These are phyloP conservation scores for Huntiella omanensis DNA, from an alignment of 2,329 filamentous ascomycete genomes.

Conservation along the genomic window DNA sequence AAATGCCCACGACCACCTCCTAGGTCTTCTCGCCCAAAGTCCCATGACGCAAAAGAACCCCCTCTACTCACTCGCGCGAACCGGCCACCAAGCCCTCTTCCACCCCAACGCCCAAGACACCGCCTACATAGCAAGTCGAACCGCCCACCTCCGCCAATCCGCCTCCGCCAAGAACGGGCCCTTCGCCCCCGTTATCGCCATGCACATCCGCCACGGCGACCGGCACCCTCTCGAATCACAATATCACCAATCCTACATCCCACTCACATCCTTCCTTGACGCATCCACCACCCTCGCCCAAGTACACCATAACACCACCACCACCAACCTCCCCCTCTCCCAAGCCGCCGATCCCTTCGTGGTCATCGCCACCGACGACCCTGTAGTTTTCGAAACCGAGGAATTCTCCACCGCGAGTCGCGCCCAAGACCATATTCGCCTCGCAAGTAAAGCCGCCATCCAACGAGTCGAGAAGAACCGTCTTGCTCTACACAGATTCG, in stretches of 20 bases:
- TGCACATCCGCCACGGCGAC: conserved; percentile 70
- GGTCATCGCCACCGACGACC: conserved; percentile 65
- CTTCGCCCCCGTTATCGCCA: conserved; percentile 32
- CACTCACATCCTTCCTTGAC: conserved; percentile 47
- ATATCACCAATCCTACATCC: conserved; percentile 61
- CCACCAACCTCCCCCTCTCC: neutral
- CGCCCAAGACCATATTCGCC: conserved; percentile 58
- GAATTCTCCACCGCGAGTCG: conserved; percentile 40
- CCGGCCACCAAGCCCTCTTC: conserved; percentile 59
- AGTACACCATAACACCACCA: conserved; percentile 25
- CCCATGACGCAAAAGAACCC: conserved; percentile 14
- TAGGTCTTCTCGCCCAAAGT: conserved; percentile 24
- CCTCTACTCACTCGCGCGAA: conserved; percentile 48
- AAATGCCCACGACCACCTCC: conserved; percentile 38
- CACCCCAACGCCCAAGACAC: conserved; percentile 46
- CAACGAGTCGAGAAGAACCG: conserved; percentile 24
- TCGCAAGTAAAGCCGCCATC: conserved; percentile 43
- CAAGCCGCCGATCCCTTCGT: conserved; percentile 24
- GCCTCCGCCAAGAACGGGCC: conserved; percentile 28
- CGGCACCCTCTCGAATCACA: conserved; percentile 58
- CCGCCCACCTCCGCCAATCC: conserved; percentile 17
- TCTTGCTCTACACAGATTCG: conserved; percentile 41
- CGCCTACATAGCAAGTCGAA: conserved; percentile 41
- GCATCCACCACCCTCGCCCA: conserved; percentile 38
- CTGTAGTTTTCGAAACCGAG: conserved; percentile 46